These are phyloP conservation scores for Alliaria petiolata DNA, from an alignment of 345 rosid species.

Conservation along the genomic window DNA sequence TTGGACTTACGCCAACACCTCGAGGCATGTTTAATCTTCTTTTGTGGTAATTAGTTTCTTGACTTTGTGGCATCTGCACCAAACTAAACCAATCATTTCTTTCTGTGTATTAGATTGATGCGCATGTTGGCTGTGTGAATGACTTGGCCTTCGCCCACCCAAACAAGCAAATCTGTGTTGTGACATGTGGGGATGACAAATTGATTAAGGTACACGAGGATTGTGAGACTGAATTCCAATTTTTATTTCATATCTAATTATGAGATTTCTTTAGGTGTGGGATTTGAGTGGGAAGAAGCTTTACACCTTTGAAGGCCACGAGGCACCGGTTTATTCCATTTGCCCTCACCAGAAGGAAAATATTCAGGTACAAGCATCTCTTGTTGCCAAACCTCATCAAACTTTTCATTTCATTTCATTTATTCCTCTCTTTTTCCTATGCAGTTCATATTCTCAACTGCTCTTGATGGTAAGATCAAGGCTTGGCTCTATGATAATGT, in stretches of 20 bases:
- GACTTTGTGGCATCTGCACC: neutral
- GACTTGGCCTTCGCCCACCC: slow-evolving; percentile 68
- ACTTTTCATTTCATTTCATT: neutral
- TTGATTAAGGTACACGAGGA: slow-evolving; percentile 51
- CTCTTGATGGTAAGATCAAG: slow-evolving; percentile 86
- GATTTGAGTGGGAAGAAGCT: slow-evolving; percentile 50
- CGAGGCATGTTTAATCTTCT: slow-evolving; percentile 40
- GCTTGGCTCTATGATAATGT: slow-evolving; percentile 82
- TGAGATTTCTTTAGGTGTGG: slow-evolving; percentile 50
- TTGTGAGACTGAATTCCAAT: neutral
- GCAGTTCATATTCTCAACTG: slow-evolving; percentile 91
- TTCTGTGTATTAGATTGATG: slow-evolving; percentile 54
- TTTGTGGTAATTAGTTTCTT: neutral
- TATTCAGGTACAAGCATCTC: slow-evolving; percentile 33
- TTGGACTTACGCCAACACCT: slow-evolving; percentile 59
- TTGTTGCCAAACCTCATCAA: neutral
- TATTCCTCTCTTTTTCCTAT: neutral
- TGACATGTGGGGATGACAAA: slow-evolving; percentile 89
- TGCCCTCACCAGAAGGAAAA: slow-evolving; percentile 57
- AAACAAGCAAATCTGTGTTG: slow-evolving; percentile 41
- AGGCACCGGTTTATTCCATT: slow-evolving; percentile 66
- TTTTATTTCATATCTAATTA: neutral
- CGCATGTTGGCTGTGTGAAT: slow-evolving; percentile 73
- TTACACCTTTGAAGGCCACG: slow-evolving; percentile 71
- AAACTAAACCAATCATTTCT: neutral